Conservation (phyloP, 257 asterid genomes). For the Solanum ossicruentum region DNA sequence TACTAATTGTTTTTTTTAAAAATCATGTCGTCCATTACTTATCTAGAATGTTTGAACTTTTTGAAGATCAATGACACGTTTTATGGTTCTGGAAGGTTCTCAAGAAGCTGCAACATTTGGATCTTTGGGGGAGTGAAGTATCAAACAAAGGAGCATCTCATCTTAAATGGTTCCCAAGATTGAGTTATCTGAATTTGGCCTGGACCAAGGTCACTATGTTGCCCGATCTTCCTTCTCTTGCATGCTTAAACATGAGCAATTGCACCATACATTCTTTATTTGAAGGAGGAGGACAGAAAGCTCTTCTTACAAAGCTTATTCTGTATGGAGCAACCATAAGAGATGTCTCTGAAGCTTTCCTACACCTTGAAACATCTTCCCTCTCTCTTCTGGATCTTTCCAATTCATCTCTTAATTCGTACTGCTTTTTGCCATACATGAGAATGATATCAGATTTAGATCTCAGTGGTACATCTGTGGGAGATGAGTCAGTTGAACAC, state of each 20-base stretch:
- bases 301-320: slow-evolving; percentile 39
- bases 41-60: not conserved
- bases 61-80: not conserved
- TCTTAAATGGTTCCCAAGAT: slow-evolving; percentile 40
- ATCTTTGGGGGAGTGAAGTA: slow-evolving; percentile 81
- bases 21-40: not conserved
- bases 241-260: slow-evolving; percentile 72
- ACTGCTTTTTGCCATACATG: slow-evolving; percentile 44
- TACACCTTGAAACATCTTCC: slow-evolving; percentile 30
- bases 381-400: slow-evolving; percentile 55
- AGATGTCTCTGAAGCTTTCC: slow-evolving; percentile 36
- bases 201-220: slow-evolving; percentile 72
- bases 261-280: slow-evolving; percentile 55
- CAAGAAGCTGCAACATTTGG: slow-evolving; percentile 50
- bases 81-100: slow-evolving; percentile 39
- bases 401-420: slow-evolving; percentile 36
- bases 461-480: slow-evolving; percentile 41
- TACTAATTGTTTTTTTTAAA: not conserved
- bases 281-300: slow-evolving; percentile 36
- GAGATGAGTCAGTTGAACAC: slow-evolving; percentile 43
- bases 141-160: slow-evolving; percentile 48
- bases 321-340: slow-evolving; percentile 47
- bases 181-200: slow-evolving; percentile 61
- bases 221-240: slow-evolving; percentile 50
- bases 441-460: slow-evolving; percentile 46